Conservation (phyloP, 257 asterid species). For the Solanum piurae region DNA sequence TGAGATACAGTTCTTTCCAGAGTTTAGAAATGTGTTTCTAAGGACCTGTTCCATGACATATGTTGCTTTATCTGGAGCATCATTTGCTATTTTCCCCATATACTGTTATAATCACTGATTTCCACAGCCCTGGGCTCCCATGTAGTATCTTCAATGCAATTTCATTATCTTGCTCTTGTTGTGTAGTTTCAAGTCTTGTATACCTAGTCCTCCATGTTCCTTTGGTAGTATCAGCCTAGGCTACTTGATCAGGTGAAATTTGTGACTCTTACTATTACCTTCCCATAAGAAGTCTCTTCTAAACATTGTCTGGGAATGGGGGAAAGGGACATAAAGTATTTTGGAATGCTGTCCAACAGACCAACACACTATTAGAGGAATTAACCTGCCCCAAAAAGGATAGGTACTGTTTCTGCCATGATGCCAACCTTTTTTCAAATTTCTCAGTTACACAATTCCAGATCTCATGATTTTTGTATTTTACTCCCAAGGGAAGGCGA, state of each 20-base stretch:
- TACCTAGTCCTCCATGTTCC: background rate
- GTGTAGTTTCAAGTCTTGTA: background rate
- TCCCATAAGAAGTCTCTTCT: background rate
- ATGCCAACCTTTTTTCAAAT: background rate
- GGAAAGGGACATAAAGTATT: background rate
- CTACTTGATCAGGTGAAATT: background rate
- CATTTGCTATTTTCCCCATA: background rate
- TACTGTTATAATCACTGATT: background rate
- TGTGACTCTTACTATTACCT: background rate
- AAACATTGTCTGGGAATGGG: background rate
- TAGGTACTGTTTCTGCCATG: background rate
- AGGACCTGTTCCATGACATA: background rate
- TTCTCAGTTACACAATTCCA: background rate
- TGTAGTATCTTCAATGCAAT: background rate
- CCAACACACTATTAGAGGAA: background rate
- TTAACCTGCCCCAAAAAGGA: background rate
- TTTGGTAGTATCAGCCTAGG: too few relatives aligned
- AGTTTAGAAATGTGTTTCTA: background rate
- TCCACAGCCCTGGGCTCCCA: background rate
- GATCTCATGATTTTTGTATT: background rate
- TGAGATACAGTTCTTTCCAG: background rate
- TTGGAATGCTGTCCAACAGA: background rate
- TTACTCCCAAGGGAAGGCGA: background rate
- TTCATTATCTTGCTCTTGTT: background rate
- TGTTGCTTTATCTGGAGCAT: background rate